Evolutionary conservation across 2,329 filamentous ascomycete genomes (phyloP).

Genomic region (Penicillium sp.): DNA sequence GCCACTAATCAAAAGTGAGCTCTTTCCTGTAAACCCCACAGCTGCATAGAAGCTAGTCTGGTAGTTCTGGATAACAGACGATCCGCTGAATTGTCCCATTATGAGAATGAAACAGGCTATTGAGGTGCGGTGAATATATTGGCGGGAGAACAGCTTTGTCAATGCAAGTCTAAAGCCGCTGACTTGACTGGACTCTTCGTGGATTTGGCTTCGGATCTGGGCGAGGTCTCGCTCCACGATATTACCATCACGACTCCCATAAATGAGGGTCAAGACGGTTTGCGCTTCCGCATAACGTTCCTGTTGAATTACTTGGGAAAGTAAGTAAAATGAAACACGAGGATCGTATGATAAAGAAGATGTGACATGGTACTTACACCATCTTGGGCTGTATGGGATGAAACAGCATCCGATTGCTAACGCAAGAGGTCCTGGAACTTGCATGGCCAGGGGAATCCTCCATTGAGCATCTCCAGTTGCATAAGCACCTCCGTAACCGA

Average conservation of each 20-base stretch:
- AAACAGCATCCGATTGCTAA: constrained; percentile 20
- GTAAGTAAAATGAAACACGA: no score
- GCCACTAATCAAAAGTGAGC: constrained; percentile 38
- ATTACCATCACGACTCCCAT: neutral
- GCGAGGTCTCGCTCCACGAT: constrained; percentile 12
- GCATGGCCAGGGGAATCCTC: constrained; percentile 23
- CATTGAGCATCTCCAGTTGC: constrained; percentile 20
- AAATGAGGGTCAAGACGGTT: neutral
- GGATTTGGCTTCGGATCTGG: constrained; percentile 19
- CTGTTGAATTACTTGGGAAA: neutral
- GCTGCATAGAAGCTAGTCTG: constrained; percentile 42
- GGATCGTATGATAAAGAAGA: neutral
- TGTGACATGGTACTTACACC: constrained; percentile 10
- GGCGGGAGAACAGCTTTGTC: constrained; percentile 16
- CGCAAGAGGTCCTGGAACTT: constrained; percentile 18
- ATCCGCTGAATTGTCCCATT: constrained; percentile 41
- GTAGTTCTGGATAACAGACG: constrained; percentile 44
- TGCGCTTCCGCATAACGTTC: neutral
- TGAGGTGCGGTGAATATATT: constrained; percentile 34
- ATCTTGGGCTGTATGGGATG: constrained; percentile 20
- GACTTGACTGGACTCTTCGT: constrained; percentile 8
- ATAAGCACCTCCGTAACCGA: constrained; percentile 38
- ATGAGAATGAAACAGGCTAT: constrained; percentile 39
- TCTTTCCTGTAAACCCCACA: constrained; percentile 38
- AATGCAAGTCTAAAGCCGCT: constrained; percentile 11